These are phyloP conservation scores for Acacia confusa DNA, from an alignment of 306 rosid species.

Conservation along the genomic window DNA sequence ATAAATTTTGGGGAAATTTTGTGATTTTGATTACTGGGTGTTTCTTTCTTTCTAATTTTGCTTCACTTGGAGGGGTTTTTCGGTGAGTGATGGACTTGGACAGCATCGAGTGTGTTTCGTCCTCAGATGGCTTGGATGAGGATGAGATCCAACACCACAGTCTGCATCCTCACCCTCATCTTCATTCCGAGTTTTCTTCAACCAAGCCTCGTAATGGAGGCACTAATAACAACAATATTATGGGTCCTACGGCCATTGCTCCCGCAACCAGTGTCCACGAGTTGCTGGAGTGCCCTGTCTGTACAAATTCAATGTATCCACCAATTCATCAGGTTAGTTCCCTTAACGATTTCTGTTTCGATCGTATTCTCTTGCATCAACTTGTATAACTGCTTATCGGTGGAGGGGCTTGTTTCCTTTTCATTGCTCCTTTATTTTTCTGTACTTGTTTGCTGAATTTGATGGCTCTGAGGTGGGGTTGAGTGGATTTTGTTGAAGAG, in stretches of 20 bases:
- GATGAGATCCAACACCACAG: conserved; percentile 76
- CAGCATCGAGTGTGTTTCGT: conserved; percentile 85
- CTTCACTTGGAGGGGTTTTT: conserved; percentile 19
- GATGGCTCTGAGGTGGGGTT: conserved; percentile 5
- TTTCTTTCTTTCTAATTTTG: conserved; percentile 5
- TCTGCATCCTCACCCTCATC: conserved; percentile 56
- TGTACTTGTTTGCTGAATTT: neutral
- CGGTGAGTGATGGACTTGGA: conserved; percentile 71
- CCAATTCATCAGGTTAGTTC: conserved; percentile 85
- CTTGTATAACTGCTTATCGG: neutral
- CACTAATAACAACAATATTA: conserved; percentile 34
- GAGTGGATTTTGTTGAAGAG: conserved; percentile 19
- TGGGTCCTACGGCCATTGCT: conserved; percentile 58
- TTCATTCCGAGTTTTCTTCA: conserved; percentile 70
- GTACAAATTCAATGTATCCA: conserved; percentile 97
- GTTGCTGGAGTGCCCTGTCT: conserved; percentile 92
- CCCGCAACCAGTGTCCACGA: conserved; percentile 97
- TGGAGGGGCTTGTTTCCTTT: neutral
- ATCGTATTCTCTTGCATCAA: neutral
- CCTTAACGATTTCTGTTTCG: neutral
- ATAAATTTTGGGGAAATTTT: conserved; percentile 28
- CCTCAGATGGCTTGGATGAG: conserved; percentile 77
- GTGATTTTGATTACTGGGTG: conserved; percentile 41
- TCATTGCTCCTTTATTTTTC: neutral
- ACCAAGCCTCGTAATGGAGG: conserved; percentile 67